These are phyloP conservation scores for Colletotrichum sp. DNA, from an alignment of 2,329 filamentous ascomycete genomes.

Conservation along the genomic window DNA sequence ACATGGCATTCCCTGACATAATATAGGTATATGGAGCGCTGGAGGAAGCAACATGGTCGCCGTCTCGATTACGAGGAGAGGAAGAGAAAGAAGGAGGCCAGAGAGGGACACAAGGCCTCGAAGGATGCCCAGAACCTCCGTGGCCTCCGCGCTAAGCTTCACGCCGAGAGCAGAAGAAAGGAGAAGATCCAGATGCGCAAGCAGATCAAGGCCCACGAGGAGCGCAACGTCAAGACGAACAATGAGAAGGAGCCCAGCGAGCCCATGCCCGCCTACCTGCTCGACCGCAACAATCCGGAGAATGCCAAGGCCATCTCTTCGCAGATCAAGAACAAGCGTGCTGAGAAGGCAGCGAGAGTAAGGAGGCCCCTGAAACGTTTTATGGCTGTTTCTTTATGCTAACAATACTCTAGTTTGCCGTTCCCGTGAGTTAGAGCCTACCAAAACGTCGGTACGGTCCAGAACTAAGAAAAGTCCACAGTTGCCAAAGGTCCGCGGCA, in stretches of 20 bases:
- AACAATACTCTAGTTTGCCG: slow-evolving; percentile 66
- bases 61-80: slow-evolving; percentile 85
- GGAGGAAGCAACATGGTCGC: slow-evolving; percentile 60
- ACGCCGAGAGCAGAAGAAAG: slow-evolving; percentile 90
- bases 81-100: slow-evolving; percentile 82
- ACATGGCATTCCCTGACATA: background rate
- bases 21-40: slow-evolving; percentile 45
- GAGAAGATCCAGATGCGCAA: slow-evolving; percentile 99
- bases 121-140: slow-evolving; percentile 92
- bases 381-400: background rate
- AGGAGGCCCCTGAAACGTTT: background rate
- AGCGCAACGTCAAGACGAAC: slow-evolving; percentile 91
- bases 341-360: slow-evolving; percentile 82
- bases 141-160: slow-evolving; percentile 89
- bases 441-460: background rate
- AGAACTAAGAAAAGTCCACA: slow-evolving; percentile 57
- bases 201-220: slow-evolving; percentile 91
- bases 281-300: slow-evolving; percentile 75
- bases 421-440: slow-evolving; percentile 55
- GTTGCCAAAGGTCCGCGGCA: slow-evolving; percentile 46
- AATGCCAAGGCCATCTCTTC: slow-evolving; percentile 74
- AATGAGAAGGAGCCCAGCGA: slow-evolving; percentile 80
- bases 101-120: slow-evolving; percentile 87
- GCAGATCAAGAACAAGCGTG: slow-evolving; percentile 94
- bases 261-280: slow-evolving; percentile 89